Conservation (phyloP, 2,329 filamentous ascomycete genomes). For the Bipolaris zeicola region DNA sequence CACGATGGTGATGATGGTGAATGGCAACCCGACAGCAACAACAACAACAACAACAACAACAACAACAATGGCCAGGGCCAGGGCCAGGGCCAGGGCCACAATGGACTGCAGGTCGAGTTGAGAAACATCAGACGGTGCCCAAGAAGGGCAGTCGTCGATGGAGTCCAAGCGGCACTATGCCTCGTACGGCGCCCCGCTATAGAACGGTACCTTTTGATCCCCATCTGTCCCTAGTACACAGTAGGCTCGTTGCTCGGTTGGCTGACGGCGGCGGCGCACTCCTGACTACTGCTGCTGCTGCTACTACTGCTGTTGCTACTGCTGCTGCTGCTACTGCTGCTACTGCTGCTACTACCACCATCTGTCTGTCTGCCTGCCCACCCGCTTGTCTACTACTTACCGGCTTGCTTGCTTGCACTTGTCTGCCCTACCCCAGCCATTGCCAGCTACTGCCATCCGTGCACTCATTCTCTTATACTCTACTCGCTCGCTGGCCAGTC, state of each 20-base stretch:
- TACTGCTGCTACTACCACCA: too few species aligned
- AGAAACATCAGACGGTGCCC: not conserved
- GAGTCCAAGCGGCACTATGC: constrained; percentile 12
- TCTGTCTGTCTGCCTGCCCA: too few species aligned
- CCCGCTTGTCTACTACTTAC: too few species aligned
- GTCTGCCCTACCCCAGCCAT: not conserved
- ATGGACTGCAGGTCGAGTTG: not conserved
- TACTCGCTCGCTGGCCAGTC: constrained; percentile 11
- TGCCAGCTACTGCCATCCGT: constrained; percentile 12
- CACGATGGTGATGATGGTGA: not conserved
- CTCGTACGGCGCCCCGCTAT: constrained; percentile 13
- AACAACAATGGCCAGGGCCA: too few species aligned
- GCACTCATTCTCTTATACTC: constrained; percentile 13
- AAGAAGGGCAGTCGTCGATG: constrained; percentile 11
- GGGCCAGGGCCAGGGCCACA: too few species aligned
- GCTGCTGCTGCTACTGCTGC: too few species aligned
- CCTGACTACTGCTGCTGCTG: constrained; percentile 6
- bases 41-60: too few species aligned
- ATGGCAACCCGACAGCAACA: too few species aligned
- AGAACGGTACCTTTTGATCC: constrained; percentile 9
- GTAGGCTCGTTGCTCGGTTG: constrained; percentile 2
- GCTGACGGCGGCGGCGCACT: constrained; percentile 18
- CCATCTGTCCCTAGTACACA: too few species aligned
- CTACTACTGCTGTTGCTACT: too few species aligned
- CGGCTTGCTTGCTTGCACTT: too few species aligned